These are phyloP conservation scores for Xerocomellus amylosporus DNA, from an alignment of 768 basidiomycete species.

Conservation along the genomic window DNA sequence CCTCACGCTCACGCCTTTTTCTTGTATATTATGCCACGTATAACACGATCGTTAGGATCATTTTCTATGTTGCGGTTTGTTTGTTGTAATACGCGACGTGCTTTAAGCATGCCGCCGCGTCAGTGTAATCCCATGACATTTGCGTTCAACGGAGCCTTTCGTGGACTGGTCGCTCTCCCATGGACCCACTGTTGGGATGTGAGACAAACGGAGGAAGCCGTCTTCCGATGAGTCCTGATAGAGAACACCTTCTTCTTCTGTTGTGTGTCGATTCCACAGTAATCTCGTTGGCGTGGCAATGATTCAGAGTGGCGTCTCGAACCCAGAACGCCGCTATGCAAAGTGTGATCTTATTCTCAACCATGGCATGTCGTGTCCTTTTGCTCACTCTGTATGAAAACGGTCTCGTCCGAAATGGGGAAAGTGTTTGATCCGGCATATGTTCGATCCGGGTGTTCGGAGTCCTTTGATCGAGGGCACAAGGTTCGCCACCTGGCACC, in stretches of 20 bases:
- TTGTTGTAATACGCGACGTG: slow-evolving; percentile 15
- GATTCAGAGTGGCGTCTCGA: background rate
- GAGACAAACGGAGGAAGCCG: slow-evolving; percentile 1
- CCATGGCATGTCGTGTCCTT: too few species aligned
- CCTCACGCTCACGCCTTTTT: background rate
- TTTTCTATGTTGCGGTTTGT: background rate
- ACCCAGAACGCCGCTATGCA: background rate
- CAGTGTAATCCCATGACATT: slow-evolving; percentile 5
- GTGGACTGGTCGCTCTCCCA: background rate
- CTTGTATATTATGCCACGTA: slow-evolving; percentile 20
- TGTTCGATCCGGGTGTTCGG: background rate
- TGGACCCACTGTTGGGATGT: background rate
- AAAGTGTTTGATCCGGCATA: background rate
- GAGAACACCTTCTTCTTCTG: background rate
- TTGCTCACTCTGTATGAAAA: background rate
- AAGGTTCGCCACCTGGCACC: too few species aligned
- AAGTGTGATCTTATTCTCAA: background rate
- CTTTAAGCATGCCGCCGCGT: background rate
- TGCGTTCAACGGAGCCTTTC: background rate
- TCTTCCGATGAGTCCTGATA: background rate
- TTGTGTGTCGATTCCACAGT: background rate
- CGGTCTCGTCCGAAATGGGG: background rate
- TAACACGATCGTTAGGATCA: slow-evolving; percentile 16
- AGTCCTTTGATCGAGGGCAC: background rate
- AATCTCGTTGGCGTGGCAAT: slow-evolving; percentile 8